phyloP scores from a whole-genome alignment of 495 filamentous ascomycete genomes.

The Aspergillus sparsus region DNA sequence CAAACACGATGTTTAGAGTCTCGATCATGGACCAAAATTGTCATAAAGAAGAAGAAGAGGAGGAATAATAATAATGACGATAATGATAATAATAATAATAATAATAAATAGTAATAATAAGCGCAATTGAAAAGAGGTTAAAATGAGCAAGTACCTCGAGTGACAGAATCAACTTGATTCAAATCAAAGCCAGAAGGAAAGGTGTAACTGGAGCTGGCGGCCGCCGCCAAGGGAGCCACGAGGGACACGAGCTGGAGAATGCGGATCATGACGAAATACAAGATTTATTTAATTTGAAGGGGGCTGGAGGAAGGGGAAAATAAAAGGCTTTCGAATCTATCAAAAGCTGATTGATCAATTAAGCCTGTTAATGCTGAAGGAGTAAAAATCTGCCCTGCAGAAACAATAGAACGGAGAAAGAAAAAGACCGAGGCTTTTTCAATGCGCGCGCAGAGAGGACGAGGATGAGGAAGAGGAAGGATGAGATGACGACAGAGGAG shows the following conservation, averaged over 20 bases:
- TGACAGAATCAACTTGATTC: constrained; percentile 28
- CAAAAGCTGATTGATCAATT: not conserved
- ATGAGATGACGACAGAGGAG: constrained; percentile 3
- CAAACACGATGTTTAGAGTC: not conserved
- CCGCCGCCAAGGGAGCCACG: constrained; percentile 31
- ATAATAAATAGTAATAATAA: not conserved
- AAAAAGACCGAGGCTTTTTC: not conserved
- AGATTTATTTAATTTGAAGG: constrained; percentile 1
- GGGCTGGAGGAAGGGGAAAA: constrained; percentile 8
- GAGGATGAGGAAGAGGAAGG: constrained; percentile 1
- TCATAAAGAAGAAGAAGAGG: not conserved
- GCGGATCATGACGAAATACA: constrained; percentile 15
- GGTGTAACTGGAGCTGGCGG: constrained; percentile 33
- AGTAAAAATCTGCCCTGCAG: not conserved
- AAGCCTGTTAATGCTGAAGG: constrained; percentile 2
- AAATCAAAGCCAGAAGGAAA: constrained; percentile 45
- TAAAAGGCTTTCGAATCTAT: constrained; percentile 2
- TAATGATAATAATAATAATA: not conserved
- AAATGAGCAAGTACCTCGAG: constrained; percentile 29
- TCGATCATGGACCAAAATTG: not conserved
- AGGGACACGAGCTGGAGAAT: constrained; percentile 33
- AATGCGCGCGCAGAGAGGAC: not conserved
- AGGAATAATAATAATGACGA: not conserved
- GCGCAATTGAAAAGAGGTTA: not conserved
- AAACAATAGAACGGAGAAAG: not conserved